A percentile compares a stretch with the other conserved stretches of the same genome.
Evolutionary conservation across 2,329 filamentous ascomycete species (phyloP).

Genomic region (Trichoderma sp.): DNA sequence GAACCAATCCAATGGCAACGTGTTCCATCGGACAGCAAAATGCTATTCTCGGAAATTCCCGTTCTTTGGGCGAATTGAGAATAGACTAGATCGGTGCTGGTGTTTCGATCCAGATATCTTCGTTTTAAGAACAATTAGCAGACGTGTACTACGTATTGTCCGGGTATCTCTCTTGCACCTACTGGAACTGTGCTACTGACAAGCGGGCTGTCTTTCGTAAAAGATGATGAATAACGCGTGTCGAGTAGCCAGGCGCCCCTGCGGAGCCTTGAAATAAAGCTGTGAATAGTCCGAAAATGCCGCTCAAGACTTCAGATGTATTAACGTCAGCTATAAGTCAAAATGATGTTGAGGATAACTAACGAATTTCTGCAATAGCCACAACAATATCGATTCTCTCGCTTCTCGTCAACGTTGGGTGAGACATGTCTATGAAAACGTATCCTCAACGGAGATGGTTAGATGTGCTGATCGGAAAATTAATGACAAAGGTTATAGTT

Average conservation of each 20-base stretch:
- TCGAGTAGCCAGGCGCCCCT: not conserved
- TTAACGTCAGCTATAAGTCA: too few relatives aligned
- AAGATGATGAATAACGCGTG: not conserved
- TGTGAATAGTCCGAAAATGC: not conserved
- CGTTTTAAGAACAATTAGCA: not conserved
- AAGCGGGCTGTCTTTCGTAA: not conserved
- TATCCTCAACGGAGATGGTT: too few relatives aligned
- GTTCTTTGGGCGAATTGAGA: not conserved
- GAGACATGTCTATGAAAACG: too few relatives aligned
- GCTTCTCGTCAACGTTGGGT: too few relatives aligned
- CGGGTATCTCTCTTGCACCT: not conserved
- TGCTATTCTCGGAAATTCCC: not conserved
- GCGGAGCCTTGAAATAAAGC: not conserved
- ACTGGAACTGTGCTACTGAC: not conserved
- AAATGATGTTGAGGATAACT: too few relatives aligned
- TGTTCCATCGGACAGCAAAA: not conserved
- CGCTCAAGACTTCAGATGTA: not conserved
- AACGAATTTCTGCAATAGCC: too few relatives aligned
- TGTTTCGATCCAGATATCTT: not conserved
- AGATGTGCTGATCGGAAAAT: too few relatives aligned
- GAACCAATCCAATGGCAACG: not conserved
- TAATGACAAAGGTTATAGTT: too few relatives aligned
- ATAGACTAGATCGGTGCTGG: not conserved
- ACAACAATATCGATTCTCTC: too few relatives aligned
- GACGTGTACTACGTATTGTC: not conserved